These are phyloP conservation scores for Boletus rufocinnamomeus DNA, from an alignment of 768 basidiomycete species.

Conservation along the genomic window DNA sequence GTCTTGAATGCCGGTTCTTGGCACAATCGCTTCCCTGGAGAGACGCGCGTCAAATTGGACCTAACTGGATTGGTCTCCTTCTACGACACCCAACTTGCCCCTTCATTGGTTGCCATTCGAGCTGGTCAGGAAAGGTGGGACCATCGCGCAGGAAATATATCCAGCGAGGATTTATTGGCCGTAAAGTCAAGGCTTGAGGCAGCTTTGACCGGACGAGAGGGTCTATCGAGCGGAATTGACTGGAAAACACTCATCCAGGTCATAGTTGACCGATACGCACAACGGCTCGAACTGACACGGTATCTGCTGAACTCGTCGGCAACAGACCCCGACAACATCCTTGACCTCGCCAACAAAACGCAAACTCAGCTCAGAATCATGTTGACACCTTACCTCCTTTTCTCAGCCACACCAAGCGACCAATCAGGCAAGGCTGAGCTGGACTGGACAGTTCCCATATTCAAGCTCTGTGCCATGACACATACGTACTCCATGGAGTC, in stretches of 20 bases:
- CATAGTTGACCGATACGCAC: too few species aligned
- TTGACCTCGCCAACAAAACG: constrained; percentile 12
- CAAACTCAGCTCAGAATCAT: constrained; percentile 30
- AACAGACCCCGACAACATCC: constrained; percentile 1
- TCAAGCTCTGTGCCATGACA: too few species aligned
- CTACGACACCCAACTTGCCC: too few species aligned
- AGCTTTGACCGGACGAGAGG: constrained; percentile 12
- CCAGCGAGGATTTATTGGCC: constrained; percentile 21
- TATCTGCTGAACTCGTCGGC: constrained; percentile 23
- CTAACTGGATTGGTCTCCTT: too few species aligned
- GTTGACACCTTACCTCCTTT: constrained; percentile 35
- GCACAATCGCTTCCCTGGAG: too few species aligned
- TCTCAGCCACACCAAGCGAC: constrained; percentile 9
- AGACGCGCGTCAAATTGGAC: too few species aligned
- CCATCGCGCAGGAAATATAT: constrained; percentile 34
- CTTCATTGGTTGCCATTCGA: too few species aligned
- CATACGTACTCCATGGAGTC: too few species aligned
- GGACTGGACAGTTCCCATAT: constrained; percentile 37
- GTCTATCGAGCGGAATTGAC: constrained; percentile 33
- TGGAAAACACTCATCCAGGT: too few species aligned
- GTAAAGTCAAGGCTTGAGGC: constrained; percentile 11
- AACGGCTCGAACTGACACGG: constrained; percentile 16
- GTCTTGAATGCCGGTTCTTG: too few species aligned
- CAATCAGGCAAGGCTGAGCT: background rate
- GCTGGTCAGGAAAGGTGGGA: constrained; percentile 29